A percentile compares a stretch with the other conserved stretches of the same genome.
Evolutionary conservation across 2,329 filamentous ascomycete species (phyloP).

Genomic region (Pseudocercospora fijiensis): DNA sequence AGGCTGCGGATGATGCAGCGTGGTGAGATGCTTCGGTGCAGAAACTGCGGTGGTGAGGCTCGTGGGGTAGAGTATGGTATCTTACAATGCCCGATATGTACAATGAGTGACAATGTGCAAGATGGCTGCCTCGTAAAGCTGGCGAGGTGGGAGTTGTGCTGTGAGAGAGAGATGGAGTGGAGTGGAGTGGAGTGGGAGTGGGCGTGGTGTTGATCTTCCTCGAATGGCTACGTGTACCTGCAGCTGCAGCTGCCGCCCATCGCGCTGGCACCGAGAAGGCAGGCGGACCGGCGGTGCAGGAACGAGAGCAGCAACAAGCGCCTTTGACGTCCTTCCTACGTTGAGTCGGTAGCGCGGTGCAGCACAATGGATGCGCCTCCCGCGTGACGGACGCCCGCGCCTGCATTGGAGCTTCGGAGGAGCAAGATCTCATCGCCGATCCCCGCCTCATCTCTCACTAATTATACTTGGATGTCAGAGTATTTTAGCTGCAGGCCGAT

Average conservation of each 20-base stretch:
- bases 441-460: conserved; percentile 4
- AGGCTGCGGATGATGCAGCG: background rate
- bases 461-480: no score
- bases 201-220: conserved; percentile 1
- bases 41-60: conserved; percentile 9
- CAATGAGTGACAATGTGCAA: conserved; percentile 18
- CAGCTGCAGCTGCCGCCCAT: background rate
- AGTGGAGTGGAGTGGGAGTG: background rate
- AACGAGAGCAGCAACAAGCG: background rate
- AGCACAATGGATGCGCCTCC: conserved; percentile 3
- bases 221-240: background rate
- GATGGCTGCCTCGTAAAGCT: conserved; percentile 20
- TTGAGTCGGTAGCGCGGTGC: background rate
- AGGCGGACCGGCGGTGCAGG: background rate
- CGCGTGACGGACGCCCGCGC: background rate
- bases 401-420: background rate
- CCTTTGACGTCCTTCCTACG: background rate
- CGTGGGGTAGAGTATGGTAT: conserved; percentile 18
- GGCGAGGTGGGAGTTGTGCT: background rate
- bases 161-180: conserved; percentile 7
- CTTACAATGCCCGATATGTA: conserved; percentile 15
- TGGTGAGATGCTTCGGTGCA: background rate
- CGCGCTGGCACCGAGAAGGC: background rate
- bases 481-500: no score
- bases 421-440: conserved; percentile 14